A percentile compares a stretch with the other conserved stretches of the same genome.
Evolutionary conservation across 495 filamentous ascomycete genomes (phyloP).

Genomic region (Hypoxylon rickii): DNA sequence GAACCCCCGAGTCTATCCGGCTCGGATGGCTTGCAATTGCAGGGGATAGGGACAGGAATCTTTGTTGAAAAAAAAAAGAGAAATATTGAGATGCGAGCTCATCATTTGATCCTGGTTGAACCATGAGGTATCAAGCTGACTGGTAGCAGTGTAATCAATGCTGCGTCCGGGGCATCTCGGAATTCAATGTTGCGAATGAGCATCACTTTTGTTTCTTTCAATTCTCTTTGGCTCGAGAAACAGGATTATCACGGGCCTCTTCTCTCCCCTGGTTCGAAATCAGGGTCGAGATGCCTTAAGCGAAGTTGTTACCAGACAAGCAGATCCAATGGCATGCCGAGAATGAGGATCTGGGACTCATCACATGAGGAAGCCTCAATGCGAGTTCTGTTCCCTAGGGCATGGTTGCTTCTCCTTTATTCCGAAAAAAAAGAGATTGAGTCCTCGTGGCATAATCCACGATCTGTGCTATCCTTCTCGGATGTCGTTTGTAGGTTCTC

Average conservation of each 20-base stretch:
- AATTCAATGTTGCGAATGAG: conserved; percentile 17
- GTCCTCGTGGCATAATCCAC: conserved; percentile 22
- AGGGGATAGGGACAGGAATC: background rate
- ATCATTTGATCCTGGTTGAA: conserved; percentile 18
- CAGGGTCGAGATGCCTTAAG: conserved; percentile 17
- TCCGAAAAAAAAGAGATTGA: conserved; percentile 26
- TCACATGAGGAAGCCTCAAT: conserved; percentile 37
- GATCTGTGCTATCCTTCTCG: conserved; percentile 19
- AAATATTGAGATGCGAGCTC: conserved; percentile 12
- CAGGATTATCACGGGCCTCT: background rate
- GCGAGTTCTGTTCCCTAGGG: conserved; percentile 28
- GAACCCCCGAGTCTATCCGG: conserved; percentile 26
- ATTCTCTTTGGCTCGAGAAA: conserved; percentile 9
- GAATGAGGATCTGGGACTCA: conserved; percentile 14
- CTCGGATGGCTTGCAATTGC: conserved; percentile 6
- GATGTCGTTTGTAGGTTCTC: conserved; percentile 23
- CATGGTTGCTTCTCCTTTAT: conserved; percentile 30
- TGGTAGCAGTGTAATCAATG: conserved; percentile 9
- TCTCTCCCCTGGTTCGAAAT: conserved; percentile 9
- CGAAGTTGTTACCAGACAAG: conserved; percentile 23
- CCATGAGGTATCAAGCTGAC: conserved; percentile 15
- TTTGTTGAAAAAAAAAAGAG: conserved; percentile 1
- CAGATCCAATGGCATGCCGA: conserved; percentile 27
- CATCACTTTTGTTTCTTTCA: background rate
- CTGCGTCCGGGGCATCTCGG: conserved; percentile 15